Evolutionary conservation across 1,284 basidiomycete genomes (phyloP).

Genomic region (Heterobasidion parviporum): DNA sequence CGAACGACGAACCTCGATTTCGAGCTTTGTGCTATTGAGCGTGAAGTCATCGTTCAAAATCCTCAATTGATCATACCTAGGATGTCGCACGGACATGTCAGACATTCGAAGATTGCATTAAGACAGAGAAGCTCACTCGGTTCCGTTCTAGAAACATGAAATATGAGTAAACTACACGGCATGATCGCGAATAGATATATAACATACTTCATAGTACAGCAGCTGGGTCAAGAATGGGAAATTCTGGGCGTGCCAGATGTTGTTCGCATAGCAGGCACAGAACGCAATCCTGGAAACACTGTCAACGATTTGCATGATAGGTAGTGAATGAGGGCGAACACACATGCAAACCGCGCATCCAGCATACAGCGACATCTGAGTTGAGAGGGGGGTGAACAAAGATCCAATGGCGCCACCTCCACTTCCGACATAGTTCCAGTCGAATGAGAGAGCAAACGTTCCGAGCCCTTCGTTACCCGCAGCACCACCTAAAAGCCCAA

Average conservation of each 20-base stretch:
- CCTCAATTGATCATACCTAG: neutral
- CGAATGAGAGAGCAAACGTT: conserved; percentile 17
- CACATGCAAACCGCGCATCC: neutral
- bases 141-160: neutral
- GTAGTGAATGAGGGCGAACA: neutral
- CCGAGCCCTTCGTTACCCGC: conserved; percentile 20
- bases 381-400: neutral
- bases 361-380: neutral
- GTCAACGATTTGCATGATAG: neutral
- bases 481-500: conserved; percentile 5
- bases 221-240: neutral
- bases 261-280: neutral
- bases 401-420: neutral
- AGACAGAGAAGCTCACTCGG: neutral
- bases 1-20: neutral
- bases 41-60: neutral
- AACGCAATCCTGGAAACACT: neutral
- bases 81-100: too few species aligned
- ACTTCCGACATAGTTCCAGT: conserved; percentile 19
- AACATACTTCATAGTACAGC: neutral
- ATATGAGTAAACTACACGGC: neutral
- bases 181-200: neutral
- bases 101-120: too few species aligned
- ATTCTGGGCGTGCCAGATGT: neutral
- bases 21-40: neutral